Conservation (phyloP, 176 grass and related monocot genomes). For the Oryza brachyantha region DNA sequence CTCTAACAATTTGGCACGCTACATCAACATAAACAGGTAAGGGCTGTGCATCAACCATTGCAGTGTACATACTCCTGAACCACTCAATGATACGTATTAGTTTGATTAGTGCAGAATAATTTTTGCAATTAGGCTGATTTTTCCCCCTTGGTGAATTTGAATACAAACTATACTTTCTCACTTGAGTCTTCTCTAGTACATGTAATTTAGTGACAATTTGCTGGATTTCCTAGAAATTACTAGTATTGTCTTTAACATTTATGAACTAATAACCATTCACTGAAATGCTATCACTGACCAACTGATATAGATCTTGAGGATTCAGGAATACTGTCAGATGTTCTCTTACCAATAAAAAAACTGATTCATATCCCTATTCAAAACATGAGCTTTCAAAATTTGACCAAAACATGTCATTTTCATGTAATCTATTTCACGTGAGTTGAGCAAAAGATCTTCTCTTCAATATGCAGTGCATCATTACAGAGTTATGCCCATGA, state of each 20-base stretch:
- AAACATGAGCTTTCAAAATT: not conserved
- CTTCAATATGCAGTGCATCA: constrained; percentile 53
- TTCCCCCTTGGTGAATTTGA: not conserved
- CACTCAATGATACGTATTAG: too few relatives aligned
- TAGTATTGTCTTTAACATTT: not conserved
- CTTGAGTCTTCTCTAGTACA: not conserved
- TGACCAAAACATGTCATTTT: not conserved
- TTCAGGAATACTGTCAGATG: not conserved
- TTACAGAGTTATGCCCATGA: constrained; percentile 85
- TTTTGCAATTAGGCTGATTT: not conserved
- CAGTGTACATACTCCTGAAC: too few relatives aligned
- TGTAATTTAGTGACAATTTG: not conserved
- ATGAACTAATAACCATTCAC: not conserved
- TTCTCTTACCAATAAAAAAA: not conserved
- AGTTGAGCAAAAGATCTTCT: not conserved
- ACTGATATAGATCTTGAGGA: not conserved
- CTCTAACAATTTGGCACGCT: constrained; percentile 87
- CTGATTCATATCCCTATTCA: not conserved
- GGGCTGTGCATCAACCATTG: not conserved
- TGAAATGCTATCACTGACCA: not conserved
- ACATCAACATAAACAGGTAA: constrained; percentile 97
- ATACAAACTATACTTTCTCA: not conserved
- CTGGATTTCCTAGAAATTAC: not conserved
- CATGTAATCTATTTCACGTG: not conserved
- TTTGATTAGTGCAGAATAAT: not conserved